Percentiles rank a stretch among this genome's conserved stretches.
Conservation (phyloP, 257 asterid genomes). For the Buddleja alternifolia region DNA sequence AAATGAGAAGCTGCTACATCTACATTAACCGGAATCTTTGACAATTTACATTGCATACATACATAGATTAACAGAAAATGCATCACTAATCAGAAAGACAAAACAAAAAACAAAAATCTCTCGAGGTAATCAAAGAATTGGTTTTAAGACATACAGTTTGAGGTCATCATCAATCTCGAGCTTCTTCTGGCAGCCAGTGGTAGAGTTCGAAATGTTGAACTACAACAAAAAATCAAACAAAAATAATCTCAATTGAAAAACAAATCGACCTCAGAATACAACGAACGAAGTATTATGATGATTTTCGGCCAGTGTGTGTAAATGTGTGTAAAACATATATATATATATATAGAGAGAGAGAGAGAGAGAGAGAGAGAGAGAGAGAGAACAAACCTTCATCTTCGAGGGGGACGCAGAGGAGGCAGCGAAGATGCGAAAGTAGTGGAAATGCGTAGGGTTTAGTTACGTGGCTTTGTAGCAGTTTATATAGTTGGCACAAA, state of each 20-base stretch:
- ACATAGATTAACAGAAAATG: neutral
- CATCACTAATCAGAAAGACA: neutral
- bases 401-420: conserved; percentile 27
- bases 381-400: conserved; percentile 37
- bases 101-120: too few species aligned
- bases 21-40: neutral
- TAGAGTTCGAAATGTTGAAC: conserved; percentile 59
- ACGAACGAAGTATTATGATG: too few species aligned
- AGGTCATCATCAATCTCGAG: conserved; percentile 62
- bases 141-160: conserved; percentile 43
- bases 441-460: conserved; percentile 33
- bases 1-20: neutral
- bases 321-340: too few species aligned
- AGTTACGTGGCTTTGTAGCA: neutral
- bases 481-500: neutral
- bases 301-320: too few species aligned
- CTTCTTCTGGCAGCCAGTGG: conserved; percentile 68
- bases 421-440: conserved; percentile 19
- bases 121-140: neutral
- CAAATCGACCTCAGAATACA: too few species aligned
- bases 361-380: neutral
- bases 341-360: too few species aligned
- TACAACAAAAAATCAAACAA: conserved; percentile 26
- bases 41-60: neutral
- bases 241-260: neutral